These are phyloP conservation scores for Epichloe sp. DNA, from an alignment of 2,329 filamentous ascomycete genomes.

Conservation along the genomic window DNA sequence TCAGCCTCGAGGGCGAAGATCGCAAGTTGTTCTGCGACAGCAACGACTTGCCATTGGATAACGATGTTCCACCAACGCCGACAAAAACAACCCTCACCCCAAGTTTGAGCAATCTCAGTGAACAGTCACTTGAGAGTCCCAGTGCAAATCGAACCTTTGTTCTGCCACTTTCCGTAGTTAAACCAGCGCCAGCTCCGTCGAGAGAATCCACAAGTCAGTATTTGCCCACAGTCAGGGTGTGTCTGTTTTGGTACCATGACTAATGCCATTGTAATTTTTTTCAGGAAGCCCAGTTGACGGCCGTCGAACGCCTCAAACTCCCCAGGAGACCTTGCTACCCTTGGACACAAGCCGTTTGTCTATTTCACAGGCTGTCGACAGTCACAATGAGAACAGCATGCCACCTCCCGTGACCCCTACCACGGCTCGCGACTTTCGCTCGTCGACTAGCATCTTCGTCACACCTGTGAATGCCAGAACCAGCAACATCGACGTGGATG, in stretches of 20 bases:
- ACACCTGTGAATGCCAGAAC: slow-evolving; percentile 57
- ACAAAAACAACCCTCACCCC: slow-evolving; percentile 54
- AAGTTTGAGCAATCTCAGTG: slow-evolving; percentile 26
- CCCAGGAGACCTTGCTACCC: slow-evolving; percentile 58
- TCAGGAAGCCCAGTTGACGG: slow-evolving; percentile 49
- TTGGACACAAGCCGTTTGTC: slow-evolving; percentile 74
- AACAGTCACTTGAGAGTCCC: slow-evolving; percentile 31
- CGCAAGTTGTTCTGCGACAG: slow-evolving; percentile 30
- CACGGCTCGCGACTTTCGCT: slow-evolving; percentile 34
- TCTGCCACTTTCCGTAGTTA: slow-evolving; percentile 28
- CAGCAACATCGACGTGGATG: slow-evolving; percentile 59
- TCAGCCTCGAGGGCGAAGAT: slow-evolving; percentile 72
- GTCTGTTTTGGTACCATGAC: slow-evolving; percentile 6
- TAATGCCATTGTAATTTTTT: not conserved
- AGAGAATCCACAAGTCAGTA: slow-evolving; percentile 34
- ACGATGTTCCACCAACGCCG: slow-evolving; percentile 81
- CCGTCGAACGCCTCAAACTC: slow-evolving; percentile 61
- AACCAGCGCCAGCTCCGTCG: slow-evolving; percentile 13
- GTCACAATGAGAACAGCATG: slow-evolving; percentile 21
- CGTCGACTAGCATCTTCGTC: slow-evolving; percentile 44
- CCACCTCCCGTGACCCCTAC: slow-evolving; percentile 70
- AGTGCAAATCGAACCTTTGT: slow-evolving; percentile 32
- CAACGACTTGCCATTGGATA: slow-evolving; percentile 19
- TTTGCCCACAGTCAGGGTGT: not conserved
- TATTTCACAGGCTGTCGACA: slow-evolving; percentile 50